Percentiles rank a stretch among this genome's conserved stretches.
Evolutionary conservation across 345 rosid species (phyloP).

Genomic region (Gynandropsis gynandra): DNA sequence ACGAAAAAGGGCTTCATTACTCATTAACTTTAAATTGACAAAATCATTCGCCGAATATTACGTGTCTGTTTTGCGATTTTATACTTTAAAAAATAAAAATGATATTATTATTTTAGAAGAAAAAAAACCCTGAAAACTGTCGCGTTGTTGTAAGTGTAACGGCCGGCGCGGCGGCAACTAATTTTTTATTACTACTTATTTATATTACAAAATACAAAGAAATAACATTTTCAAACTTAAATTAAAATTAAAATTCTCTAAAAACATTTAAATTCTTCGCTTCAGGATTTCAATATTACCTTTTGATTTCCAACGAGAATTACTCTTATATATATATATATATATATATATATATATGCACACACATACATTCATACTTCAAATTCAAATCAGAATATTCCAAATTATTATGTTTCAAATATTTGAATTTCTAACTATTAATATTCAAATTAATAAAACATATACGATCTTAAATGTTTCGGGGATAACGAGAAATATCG

Average conservation of each 20-base stretch:
- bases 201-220: not conserved
- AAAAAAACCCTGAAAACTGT: conserved; percentile 10
- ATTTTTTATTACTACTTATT: conserved; percentile 1
- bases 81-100: not conserved
- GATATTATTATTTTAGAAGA: not conserved
- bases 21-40: conserved; percentile 24
- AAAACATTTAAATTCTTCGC: not conserved
- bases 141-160: conserved; percentile 20
- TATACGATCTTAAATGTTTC: too few species aligned
- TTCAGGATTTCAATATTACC: not conserved
- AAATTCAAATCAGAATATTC: too few species aligned
- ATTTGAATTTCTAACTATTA: too few species aligned
- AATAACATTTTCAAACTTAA: not conserved
- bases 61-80: conserved; percentile 7
- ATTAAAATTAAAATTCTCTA: not conserved
- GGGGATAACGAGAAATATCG: too few species aligned
- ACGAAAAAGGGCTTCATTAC: conserved; percentile 25
- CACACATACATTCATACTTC: too few species aligned
- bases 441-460: too few species aligned
- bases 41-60: too few species aligned
- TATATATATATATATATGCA: too few species aligned
- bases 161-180: conserved; percentile 22
- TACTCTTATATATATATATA: too few species aligned
- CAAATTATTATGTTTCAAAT: too few species aligned
- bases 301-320: too few species aligned